phyloP scores from a whole-genome alignment of 139 green algal species.

The Tetratostichococcus sp. region DNA sequence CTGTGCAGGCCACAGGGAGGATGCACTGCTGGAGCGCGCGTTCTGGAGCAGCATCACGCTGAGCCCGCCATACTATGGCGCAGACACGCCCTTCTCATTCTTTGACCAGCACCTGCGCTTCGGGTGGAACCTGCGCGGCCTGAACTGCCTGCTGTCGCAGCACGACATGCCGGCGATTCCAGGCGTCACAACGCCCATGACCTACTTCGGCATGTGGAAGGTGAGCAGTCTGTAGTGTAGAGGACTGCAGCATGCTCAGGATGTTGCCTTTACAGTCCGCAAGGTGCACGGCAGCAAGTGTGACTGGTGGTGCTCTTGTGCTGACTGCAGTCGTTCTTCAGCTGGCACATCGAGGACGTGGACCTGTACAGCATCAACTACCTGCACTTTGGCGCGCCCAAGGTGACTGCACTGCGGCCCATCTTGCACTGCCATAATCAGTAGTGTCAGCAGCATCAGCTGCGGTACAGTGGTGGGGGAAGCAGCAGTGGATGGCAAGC shows the following conservation, averaged over 20 bases:
- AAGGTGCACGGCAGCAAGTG: too few species aligned
- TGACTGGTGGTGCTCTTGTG: too few species aligned
- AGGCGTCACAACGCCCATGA: constrained; percentile 79
- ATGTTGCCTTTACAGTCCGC: too few species aligned
- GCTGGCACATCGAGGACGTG: constrained; percentile 87
- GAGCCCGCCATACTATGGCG: constrained; percentile 82
- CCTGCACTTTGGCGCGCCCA: constrained; percentile 88
- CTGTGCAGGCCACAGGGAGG: constrained; percentile 7
- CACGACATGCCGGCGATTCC: constrained; percentile 55
- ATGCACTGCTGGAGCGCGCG: constrained; percentile 49
- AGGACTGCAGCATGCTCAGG: too few species aligned
- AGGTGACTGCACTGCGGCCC: too few species aligned
- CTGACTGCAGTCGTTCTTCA: constrained; percentile 61
- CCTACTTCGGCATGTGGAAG: constrained; percentile 83
- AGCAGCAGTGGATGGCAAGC: background rate
- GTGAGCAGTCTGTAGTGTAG: background rate
- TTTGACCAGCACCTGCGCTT: constrained; percentile 56
- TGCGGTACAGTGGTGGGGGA: too few species aligned
- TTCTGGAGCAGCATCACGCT: constrained; percentile 79
- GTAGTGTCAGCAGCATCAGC: background rate
- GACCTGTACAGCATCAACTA: constrained; percentile 95
- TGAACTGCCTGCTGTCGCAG: constrained; percentile 65
- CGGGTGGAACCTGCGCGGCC: constrained; percentile 65
- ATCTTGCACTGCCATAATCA: too few species aligned
- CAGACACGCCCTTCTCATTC: constrained; percentile 66